Percentiles rank a stretch among this genome's conserved stretches.
These are phyloP conservation scores for Achlya hypogyna DNA, from an alignment of 352 stramenopile species.

Conservation along the genomic window DNA sequence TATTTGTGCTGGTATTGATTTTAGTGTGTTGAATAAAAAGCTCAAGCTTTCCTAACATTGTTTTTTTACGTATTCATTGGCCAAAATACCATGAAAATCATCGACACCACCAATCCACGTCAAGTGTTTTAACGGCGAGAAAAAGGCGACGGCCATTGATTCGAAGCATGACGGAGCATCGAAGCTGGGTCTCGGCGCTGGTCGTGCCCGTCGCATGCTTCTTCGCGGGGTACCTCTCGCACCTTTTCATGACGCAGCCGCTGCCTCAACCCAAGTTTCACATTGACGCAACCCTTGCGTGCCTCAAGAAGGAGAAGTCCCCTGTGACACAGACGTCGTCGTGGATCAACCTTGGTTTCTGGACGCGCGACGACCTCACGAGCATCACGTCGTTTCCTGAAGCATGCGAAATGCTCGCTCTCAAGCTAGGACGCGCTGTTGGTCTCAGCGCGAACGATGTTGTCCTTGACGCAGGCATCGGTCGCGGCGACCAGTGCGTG, in stretches of 20 bases:
- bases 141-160: neutral
- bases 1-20: too few relatives aligned
- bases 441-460: neutral
- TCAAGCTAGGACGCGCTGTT: conserved; percentile 7
- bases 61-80: too few relatives aligned
- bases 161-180: neutral
- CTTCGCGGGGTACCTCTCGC: conserved; percentile 9
- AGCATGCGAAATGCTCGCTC: conserved; percentile 11
- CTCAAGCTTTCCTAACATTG: too few relatives aligned
- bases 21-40: too few relatives aligned
- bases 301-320: conserved; percentile 13
- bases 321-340: conserved; percentile 17
- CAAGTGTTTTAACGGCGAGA: neutral
- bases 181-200: neutral
- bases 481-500: conserved; percentile 18
- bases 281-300: conserved; percentile 5
- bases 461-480: conserved; percentile 9
- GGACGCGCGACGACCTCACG: conserved; percentile 9
- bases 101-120: neutral
- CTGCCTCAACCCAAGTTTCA: neutral
- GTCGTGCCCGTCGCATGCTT: conserved; percentile 14
- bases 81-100: conserved; percentile 6
- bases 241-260: neutral
- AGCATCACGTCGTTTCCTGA: neutral
- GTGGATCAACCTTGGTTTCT: conserved; percentile 20